Conservation (phyloP, 495 filamentous ascomycete genomes). For the Xylona heveae region DNA sequence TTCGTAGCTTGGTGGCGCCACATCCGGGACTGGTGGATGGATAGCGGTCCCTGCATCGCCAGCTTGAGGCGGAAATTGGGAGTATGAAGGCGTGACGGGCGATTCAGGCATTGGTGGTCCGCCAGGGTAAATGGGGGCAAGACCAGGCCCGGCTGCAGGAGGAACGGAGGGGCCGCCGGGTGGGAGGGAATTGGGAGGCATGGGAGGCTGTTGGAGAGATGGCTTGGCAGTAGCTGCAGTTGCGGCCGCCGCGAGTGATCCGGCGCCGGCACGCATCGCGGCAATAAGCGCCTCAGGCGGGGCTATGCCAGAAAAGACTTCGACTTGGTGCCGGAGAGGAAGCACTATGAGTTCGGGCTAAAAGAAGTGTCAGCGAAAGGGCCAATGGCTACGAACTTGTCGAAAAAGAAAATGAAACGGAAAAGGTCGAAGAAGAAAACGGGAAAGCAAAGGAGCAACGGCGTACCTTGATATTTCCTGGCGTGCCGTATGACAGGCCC, state of each 20-base stretch:
- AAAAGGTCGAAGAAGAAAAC: too few species aligned
- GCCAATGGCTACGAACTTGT: slow-evolving; percentile 1
- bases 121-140: too few species aligned
- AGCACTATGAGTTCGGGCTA: slow-evolving; percentile 51
- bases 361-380: slow-evolving; percentile 6
- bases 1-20: slow-evolving; percentile 6
- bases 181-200: neutral
- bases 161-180: neutral
- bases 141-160: too few species aligned
- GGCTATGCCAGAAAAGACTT: slow-evolving; percentile 78
- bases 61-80: neutral
- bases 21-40: too few species aligned
- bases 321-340: slow-evolving; percentile 53
- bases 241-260: neutral
- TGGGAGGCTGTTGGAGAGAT: neutral
- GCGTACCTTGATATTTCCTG: slow-evolving; percentile 29
- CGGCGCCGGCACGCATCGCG: slow-evolving; percentile 26
- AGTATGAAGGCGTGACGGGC: neutral
- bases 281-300: slow-evolving; percentile 58
- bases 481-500: slow-evolving; percentile 40
- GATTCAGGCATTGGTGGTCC: too few species aligned
- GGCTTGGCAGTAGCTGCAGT: neutral
- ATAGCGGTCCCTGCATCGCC: too few species aligned
- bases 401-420: too few species aligned
- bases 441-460: neutral